Base-by-base conservation (phyloP, 306 rosid genomes). In the Myrica gale region DNA sequence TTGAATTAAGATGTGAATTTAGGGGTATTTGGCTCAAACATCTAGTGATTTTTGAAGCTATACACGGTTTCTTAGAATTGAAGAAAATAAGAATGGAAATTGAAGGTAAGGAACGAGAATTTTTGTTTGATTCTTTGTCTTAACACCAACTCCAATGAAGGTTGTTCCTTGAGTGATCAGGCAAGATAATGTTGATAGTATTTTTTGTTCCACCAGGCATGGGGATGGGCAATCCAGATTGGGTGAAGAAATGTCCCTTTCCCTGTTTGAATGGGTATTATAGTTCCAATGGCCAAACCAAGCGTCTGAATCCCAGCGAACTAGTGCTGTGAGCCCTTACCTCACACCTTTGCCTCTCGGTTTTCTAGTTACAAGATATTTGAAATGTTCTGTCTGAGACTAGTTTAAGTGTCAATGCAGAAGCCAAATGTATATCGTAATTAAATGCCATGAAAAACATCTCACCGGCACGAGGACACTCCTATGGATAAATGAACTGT, bases 21-120 rank as follows among this genome's bases (percentile, higher is more conserved):
- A 1, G 17, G n/a, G 8, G 43, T 43, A 66, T 4, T 69, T 19
- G 58, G 51, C 26, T 61, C 41, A 73, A 74, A 63, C 67, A 68
- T 70, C 75, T 21, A 16, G 37, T 52, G 55, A 74, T 61, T 72
- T 23, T 67, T 66, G 20, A 32, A 56, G 79, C 55, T 60, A 48
- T 0, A 23, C 13, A 7, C 41, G 43, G 48, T 74, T 37, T 1
- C 21, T 48, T 66, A 62, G 78, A 46, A 65, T 15, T 9, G 48
- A 65, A 41, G 11, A 5, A 41, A 65, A 65, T 65, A 44, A 62
- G 68, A 61, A 6, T 2, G 3, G 42, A 12, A 37, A 26, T 39
- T 5, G 45, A 32, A 60, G 9, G 67, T 60, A 58, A 58, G 43
- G 44, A 62, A 37, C 5, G 13, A 44, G 9, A 65, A 65, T 41